Evolutionary conservation across 1,284 basidiomycete genomes (phyloP).

Genomic region (Cutaneotrichosporon cutaneum): DNA sequence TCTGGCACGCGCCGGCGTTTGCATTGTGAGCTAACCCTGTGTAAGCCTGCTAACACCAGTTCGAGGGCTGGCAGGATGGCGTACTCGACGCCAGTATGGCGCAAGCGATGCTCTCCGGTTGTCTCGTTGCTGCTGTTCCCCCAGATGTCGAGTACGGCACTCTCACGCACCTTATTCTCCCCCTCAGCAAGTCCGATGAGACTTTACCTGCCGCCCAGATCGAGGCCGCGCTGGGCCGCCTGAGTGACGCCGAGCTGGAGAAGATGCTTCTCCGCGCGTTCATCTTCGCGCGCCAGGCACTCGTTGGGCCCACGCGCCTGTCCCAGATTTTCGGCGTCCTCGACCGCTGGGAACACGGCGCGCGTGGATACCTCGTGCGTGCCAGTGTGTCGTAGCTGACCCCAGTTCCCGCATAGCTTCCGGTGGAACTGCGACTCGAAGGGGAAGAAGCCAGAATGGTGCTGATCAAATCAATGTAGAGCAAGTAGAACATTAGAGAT

Average conservation of each 20-base stretch:
- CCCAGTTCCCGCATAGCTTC: slow-evolving; percentile 7
- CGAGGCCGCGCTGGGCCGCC: not conserved
- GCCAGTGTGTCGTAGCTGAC: not conserved
- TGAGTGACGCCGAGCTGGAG: slow-evolving; percentile 1
- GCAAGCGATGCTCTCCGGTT: slow-evolving; percentile 43
- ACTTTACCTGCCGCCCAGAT: slow-evolving; percentile 1
- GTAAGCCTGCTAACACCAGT: slow-evolving; percentile 20
- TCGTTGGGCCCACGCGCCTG: not conserved
- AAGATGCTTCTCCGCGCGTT: not conserved
- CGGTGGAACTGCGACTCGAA: slow-evolving; percentile 8
- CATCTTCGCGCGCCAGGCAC: slow-evolving; percentile 12
- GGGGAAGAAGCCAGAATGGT: slow-evolving; percentile 9
- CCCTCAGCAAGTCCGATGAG: slow-evolving; percentile 4
- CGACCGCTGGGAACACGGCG: slow-evolving; percentile 2
- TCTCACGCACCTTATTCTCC: slow-evolving; percentile 12
- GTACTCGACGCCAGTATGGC: slow-evolving; percentile 34
- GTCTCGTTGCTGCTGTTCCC: slow-evolving; percentile 38
- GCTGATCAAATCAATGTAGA: not conserved
- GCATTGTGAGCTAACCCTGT: slow-evolving; percentile 28
- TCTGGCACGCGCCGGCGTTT: slow-evolving; percentile 35
- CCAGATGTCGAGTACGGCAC: slow-evolving; percentile 34
- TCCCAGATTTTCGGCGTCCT: slow-evolving; percentile 1
- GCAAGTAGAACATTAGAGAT: not conserved
- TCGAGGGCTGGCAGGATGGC: slow-evolving; percentile 39
- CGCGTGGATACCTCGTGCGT: slow-evolving; percentile 14